phyloP scores from a whole-genome alignment of 352 stramenopile species.

The Globisporangium abappressorium region DNA sequence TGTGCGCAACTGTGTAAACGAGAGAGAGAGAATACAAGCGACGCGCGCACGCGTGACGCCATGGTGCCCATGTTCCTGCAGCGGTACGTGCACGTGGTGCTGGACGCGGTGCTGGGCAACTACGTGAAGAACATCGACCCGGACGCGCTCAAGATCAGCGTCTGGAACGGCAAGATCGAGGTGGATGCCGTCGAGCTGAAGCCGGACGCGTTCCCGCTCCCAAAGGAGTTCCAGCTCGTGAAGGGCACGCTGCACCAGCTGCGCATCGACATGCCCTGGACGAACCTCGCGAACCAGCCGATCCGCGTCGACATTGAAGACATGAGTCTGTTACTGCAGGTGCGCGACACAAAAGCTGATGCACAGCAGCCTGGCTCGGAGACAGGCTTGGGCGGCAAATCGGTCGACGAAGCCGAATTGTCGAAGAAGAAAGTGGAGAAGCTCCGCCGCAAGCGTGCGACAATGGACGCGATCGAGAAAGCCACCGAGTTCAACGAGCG shows the following conservation, averaged over 20 bases:
- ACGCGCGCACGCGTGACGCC: background rate
- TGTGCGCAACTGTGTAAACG: background rate
- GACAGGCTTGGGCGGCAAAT: conserved; percentile 7
- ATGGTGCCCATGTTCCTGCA: conserved; percentile 64
- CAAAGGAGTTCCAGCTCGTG: conserved; percentile 62
- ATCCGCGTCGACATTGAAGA: conserved; percentile 79
- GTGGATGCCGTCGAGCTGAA: conserved; percentile 78
- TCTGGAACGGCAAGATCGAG: conserved; percentile 86
- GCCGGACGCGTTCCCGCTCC: conserved; percentile 64
- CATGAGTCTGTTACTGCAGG: conserved; percentile 65
- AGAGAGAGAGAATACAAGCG: background rate
- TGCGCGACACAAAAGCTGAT: conserved; percentile 27
- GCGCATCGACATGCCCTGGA: conserved; percentile 74
- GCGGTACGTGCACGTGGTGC: conserved; percentile 80
- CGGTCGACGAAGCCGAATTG: conserved; percentile 6
- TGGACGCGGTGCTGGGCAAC: conserved; percentile 77
- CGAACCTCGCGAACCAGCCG: conserved; percentile 66
- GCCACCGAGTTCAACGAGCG: conserved; percentile 60
- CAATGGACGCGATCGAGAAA: conserved; percentile 76
- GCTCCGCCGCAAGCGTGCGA: conserved; percentile 71
- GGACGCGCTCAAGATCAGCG: conserved; percentile 78
- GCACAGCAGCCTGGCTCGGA: conserved; percentile 12
- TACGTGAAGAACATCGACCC: conserved; percentile 89
- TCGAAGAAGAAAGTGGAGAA: conserved; percentile 32
- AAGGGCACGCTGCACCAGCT: conserved; percentile 77